Conservation (phyloP, 2,329 filamentous ascomycete species). For the Cytospora mali region DNA sequence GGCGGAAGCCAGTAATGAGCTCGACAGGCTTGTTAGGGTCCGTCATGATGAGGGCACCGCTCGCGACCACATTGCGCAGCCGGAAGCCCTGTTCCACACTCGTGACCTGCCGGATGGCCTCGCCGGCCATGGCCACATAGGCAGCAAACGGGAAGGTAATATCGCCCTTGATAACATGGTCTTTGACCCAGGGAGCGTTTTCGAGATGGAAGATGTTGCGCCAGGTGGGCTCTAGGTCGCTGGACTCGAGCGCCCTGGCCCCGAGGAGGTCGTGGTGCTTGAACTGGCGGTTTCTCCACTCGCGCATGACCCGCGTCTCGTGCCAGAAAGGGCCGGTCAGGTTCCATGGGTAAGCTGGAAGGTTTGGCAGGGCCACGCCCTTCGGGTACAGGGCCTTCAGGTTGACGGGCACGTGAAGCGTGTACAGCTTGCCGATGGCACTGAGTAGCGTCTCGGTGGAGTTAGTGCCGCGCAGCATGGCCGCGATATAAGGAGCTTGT, state of each 20-base stretch:
- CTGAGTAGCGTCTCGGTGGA: background rate
- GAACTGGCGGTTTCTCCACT: constrained; percentile 34
- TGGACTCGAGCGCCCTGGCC: constrained; percentile 23
- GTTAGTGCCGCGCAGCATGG: constrained; percentile 29
- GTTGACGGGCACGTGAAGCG: background rate
- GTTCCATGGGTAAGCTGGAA: constrained; percentile 20
- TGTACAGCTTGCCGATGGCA: background rate
- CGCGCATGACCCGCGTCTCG: constrained; percentile 36
- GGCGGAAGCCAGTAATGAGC: constrained; percentile 38
- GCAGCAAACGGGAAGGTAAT: constrained; percentile 29
- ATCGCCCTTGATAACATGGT: constrained; percentile 32
- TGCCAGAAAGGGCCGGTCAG: constrained; percentile 30
- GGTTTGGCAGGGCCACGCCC: background rate
- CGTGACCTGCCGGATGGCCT: constrained; percentile 26
- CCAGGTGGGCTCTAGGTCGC: constrained; percentile 23
- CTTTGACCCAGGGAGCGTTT: constrained; percentile 40
- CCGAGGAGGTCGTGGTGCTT: constrained; percentile 31
- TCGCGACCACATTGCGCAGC: constrained; percentile 35
- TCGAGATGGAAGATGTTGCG: constrained; percentile 23
- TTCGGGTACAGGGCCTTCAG: background rate
- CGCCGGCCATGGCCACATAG: constrained; percentile 28
- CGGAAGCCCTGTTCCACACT: constrained; percentile 31
- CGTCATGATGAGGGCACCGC: constrained; percentile 39
- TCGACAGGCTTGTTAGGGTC: constrained; percentile 35
- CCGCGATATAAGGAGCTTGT: background rate